A percentile compares a stretch with the other conserved stretches of the same genome.
These are phyloP conservation scores for Xerocomellus dryophilus DNA, from an alignment of 768 basidiomycete genomes.

Conservation along the genomic window DNA sequence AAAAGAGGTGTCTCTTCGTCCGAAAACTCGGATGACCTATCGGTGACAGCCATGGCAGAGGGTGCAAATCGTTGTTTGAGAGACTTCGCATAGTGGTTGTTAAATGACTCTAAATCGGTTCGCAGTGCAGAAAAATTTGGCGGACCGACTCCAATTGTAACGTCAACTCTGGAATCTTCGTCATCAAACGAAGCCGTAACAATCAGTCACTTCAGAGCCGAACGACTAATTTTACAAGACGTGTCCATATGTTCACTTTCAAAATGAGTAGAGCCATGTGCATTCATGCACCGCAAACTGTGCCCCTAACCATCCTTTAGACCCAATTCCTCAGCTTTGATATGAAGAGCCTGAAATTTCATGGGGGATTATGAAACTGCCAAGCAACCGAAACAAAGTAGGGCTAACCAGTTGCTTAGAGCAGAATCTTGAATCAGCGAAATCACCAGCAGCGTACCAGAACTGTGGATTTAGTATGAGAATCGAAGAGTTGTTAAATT, in stretches of 20 bases:
- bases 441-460: slow-evolving; percentile 3
- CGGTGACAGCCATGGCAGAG: background rate
- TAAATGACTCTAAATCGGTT: background rate
- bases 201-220: background rate
- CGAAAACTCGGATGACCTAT: background rate
- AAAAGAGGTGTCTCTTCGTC: background rate
- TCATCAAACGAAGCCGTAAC: background rate
- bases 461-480: background rate
- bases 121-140: too few relatives aligned
- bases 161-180: background rate
- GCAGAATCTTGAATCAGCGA: background rate
- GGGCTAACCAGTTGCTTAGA: slow-evolving; percentile 6
- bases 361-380: background rate
- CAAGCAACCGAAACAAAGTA: background rate
- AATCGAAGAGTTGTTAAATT: background rate
- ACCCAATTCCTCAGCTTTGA: slow-evolving; percentile 4
- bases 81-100: background rate
- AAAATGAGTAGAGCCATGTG: background rate
- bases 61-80: background rate
- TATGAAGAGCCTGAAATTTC: slow-evolving; percentile 3
- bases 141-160: background rate
- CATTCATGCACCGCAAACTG: background rate
- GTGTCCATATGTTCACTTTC: background rate
- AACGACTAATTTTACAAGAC: background rate
- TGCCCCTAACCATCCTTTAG: background rate